Percentiles rank a stretch among this genome's conserved stretches.
Evolutionary conservation across 192 early-diverging fungal species (phyloP).

Genomic region (Gigaspora rosea): DNA sequence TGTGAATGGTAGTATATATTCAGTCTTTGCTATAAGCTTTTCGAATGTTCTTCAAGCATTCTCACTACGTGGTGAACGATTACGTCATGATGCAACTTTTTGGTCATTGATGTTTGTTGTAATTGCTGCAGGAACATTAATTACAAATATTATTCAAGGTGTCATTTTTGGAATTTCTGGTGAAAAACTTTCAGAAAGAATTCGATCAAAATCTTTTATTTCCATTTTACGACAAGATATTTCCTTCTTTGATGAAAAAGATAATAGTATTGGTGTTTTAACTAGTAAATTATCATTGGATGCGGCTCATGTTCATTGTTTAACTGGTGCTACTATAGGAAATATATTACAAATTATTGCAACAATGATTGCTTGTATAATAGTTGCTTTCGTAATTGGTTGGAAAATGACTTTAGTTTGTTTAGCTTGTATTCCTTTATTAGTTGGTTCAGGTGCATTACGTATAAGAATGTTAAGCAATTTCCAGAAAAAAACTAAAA

Average conservation of each 20-base stretch:
- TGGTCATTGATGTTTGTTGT: slow-evolving; percentile 53
- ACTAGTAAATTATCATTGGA: slow-evolving; percentile 83
- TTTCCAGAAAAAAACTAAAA: slow-evolving; percentile 38
- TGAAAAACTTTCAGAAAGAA: slow-evolving; percentile 46
- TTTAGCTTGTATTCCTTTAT: slow-evolving; percentile 61
- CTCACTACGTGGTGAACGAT: neutral
- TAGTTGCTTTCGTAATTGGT: slow-evolving; percentile 69
- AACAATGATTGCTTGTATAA: slow-evolving; percentile 40
- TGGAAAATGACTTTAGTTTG: slow-evolving; percentile 88
- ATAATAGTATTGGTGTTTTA: slow-evolving; percentile 74
- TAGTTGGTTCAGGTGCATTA: slow-evolving; percentile 41
- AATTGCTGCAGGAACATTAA: slow-evolving; percentile 36
- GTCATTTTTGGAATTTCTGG: slow-evolving; percentile 58
- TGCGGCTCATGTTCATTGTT: slow-evolving; percentile 52
- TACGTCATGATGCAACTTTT: slow-evolving; percentile 38
- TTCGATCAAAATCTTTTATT: slow-evolving; percentile 67
- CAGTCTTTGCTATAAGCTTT: slow-evolving; percentile 74
- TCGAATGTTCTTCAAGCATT: slow-evolving; percentile 39
- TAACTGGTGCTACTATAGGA: slow-evolving; percentile 53
- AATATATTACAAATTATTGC: slow-evolving; percentile 48
- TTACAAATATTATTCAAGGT: slow-evolving; percentile 36
- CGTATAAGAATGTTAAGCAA: no score
- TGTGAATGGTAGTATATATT: slow-evolving; percentile 44
- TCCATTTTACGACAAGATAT: slow-evolving; percentile 83
- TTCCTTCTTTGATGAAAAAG: slow-evolving; percentile 80